Conservation (phyloP, 2,329 filamentous ascomycete species). For the Neonectria hederae region DNA sequence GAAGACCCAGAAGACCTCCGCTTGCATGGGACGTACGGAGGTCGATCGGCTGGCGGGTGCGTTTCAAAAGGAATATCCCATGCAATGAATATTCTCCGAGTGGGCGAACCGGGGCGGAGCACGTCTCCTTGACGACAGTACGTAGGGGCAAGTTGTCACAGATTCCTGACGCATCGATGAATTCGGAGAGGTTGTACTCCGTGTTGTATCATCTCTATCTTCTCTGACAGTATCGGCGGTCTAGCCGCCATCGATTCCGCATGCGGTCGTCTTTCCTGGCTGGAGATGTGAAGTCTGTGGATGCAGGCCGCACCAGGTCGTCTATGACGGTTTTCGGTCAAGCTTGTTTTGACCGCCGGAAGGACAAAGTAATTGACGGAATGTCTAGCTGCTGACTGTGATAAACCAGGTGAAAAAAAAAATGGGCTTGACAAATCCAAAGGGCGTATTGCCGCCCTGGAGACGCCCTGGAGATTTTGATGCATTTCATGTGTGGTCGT, state of each 20-base stretch:
- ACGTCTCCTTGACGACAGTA: neutral
- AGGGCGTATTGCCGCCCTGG: neutral
- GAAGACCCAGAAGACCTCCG: neutral
- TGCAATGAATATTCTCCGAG: conserved; percentile 26
- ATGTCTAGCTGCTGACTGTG: neutral
- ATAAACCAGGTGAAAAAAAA: neutral
- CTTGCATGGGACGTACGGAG: neutral
- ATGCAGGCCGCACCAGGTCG: neutral
- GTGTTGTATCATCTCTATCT: neutral
- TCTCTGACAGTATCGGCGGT: neutral
- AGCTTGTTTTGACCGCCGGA: conserved; percentile 2
- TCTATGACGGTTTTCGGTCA: conserved; percentile 1
- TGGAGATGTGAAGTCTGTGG: neutral
- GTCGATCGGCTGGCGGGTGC: conserved; percentile 23
- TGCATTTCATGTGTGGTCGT: neutral
- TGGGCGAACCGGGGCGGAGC: conserved; percentile 5
- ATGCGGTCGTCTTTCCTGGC: neutral
- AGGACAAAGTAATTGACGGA: conserved; percentile 5
- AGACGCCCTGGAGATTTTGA: neutral
- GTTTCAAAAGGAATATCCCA: conserved; percentile 30
- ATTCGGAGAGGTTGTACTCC: conserved; percentile 1
- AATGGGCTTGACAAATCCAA: neutral
- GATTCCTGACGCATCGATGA: conserved; percentile 15
- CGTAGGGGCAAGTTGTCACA: conserved; percentile 11
- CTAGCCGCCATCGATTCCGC: neutral